Conservation (phyloP, 768 basidiomycete species). For the Pseudohyphozyma bogoriensis region DNA sequence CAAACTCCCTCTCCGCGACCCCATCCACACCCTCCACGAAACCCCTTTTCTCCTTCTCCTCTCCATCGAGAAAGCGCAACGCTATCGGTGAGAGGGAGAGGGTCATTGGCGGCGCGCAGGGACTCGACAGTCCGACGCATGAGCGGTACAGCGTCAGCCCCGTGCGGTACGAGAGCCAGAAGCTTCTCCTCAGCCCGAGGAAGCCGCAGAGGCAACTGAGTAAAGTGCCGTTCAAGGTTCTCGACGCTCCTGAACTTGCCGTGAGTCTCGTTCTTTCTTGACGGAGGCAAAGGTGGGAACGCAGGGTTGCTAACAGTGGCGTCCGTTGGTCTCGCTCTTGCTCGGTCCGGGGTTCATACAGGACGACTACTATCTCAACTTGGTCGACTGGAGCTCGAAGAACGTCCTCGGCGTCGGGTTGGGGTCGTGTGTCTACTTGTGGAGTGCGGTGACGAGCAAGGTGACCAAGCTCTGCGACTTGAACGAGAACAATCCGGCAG, state of each 20-base stretch:
- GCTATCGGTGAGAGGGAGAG: conserved; percentile 12
- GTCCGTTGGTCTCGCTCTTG: neutral
- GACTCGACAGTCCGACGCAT: conserved; percentile 72
- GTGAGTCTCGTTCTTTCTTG: conserved; percentile 27
- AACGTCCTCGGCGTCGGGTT: conserved; percentile 92
- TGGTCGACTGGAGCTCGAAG: conserved; percentile 93
- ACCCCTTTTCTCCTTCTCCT: conserved; percentile 30
- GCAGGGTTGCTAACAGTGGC: conserved; percentile 13
- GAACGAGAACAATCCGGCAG: conserved; percentile 39
- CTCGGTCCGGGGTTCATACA: conserved; percentile 3
- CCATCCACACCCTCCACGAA: conserved; percentile 33
- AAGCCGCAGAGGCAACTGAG: conserved; percentile 70
- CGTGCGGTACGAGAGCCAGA: conserved; percentile 69
- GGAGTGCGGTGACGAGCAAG: conserved; percentile 86
- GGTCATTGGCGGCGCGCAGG: conserved; percentile 61
- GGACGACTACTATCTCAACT: conserved; percentile 96
- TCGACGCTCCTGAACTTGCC: conserved; percentile 92
- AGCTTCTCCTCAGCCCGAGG: conserved; percentile 71
- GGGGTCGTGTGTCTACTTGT: conserved; percentile 84
- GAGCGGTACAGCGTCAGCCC: conserved; percentile 85
- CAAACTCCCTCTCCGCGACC: conserved; percentile 32
- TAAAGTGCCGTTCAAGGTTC: conserved; percentile 91
- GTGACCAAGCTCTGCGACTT: conserved; percentile 89
- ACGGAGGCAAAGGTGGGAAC: neutral
- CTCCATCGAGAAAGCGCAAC: conserved; percentile 23